phyloP scores from a whole-genome alignment of 2,329 filamentous ascomycete genomes.

The Fusarium robinianum region DNA sequence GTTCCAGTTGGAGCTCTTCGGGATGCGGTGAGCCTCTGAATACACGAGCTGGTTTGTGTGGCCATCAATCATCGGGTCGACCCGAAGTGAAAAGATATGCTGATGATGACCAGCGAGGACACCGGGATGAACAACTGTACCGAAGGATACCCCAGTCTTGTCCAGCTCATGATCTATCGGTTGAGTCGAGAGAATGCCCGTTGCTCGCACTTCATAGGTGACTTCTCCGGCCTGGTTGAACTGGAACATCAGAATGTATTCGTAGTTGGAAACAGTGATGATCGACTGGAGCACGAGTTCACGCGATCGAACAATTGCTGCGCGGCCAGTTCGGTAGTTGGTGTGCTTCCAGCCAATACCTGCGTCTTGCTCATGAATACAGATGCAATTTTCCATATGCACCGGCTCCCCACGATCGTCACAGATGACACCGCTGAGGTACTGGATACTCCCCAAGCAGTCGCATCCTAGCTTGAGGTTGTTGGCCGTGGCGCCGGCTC shows the following conservation, averaged over 20 bases:
- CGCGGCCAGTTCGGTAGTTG: conserved; percentile 65
- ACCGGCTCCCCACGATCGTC: conserved; percentile 57
- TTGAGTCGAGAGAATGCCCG: conserved; percentile 66
- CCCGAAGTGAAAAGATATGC: conserved; percentile 67
- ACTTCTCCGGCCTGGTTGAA: conserved; percentile 67
- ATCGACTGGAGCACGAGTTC: conserved; percentile 71
- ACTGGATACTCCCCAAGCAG: conserved; percentile 69
- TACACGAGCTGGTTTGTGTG: conserved; percentile 54
- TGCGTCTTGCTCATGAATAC: conserved; percentile 71
- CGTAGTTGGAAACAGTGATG: conserved; percentile 71
- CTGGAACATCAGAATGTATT: conserved; percentile 59
- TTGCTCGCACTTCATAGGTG: conserved; percentile 65
- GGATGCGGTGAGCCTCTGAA: conserved; percentile 44
- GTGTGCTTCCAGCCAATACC: conserved; percentile 76
- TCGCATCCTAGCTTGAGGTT: conserved; percentile 72
- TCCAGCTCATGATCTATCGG: conserved; percentile 63
- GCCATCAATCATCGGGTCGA: conserved; percentile 66
- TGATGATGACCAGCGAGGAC: conserved; percentile 71
- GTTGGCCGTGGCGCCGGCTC: conserved; percentile 69
- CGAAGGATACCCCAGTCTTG: conserved; percentile 54
- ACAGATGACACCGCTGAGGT: conserved; percentile 61
- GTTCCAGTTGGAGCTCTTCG: conserved; percentile 57
- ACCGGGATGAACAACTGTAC: conserved; percentile 66
- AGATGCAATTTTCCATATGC: conserved; percentile 62
- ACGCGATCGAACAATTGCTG: conserved; percentile 62